Base-by-base conservation (phyloP, 768 basidiomycete species). In the Pleurotus tuoliensis region DNA sequence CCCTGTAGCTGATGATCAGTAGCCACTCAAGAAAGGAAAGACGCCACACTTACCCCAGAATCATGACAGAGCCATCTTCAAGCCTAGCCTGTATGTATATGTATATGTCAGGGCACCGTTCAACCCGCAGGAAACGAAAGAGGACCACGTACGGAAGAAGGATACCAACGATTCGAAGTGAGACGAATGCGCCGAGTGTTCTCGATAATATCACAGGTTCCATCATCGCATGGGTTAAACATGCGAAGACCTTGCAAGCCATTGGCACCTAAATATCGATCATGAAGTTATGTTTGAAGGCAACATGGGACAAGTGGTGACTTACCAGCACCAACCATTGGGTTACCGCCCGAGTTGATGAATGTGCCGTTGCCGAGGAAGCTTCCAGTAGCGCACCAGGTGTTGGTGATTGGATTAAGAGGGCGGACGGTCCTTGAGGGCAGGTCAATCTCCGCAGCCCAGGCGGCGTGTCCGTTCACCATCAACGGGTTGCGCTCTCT, bases 391-490 rank as follows among this genome's bases (percentile, higher is more conserved):
- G 73, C 77, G 61, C 76, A 78, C 64, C 75, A 78, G n/a, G 68
- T 69, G 56, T 78, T 71, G n/a, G 72, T 69, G 7, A 69, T 51
- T n/a, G 74, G 61, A 44, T 69, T 63, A 7, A 76, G 57, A 8
- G 74, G 64, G 12, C 71, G 69, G 1, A 70, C 68, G 3, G 65
- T 69, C 40, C 74, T 72, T 1, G 76, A 76, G 58, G 70, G 65
- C 9, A 79, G 60, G 55, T 78, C 69, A 62, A 76, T 72, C 13
- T 79, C 64, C 5, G 73, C 76, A 25, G 73, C 74, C 78, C 78
- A 79, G 6, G 78, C 78, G 15, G 74, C 64, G 57, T 77, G 76
- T 1, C 71, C 73, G 50, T 76, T 68, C 54, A 78, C 65, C 16
- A 62, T 67, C 1, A 78, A 63, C 12, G 76, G 72, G 44, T 80